Evolutionary conservation across 1,284 basidiomycete genomes (phyloP).

Genomic region (Trametes versicolor): DNA sequence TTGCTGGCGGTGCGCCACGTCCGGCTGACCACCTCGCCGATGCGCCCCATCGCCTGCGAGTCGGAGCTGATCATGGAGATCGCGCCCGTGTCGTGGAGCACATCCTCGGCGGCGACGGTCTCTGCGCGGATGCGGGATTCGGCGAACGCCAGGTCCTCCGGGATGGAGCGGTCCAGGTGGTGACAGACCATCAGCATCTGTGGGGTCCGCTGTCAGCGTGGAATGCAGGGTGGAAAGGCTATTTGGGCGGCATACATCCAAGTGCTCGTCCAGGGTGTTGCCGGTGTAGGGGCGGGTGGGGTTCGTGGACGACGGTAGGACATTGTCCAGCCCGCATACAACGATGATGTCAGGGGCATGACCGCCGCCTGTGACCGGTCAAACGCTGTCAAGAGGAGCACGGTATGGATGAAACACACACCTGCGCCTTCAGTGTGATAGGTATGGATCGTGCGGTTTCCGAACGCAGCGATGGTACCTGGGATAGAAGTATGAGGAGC

Average conservation of each 20-base stretch:
- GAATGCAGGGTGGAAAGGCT: constrained; percentile 2
- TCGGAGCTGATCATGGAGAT: constrained; percentile 98
- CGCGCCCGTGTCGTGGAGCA: constrained; percentile 93
- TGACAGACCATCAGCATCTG: constrained; percentile 99
- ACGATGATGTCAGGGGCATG: constrained; percentile 99
- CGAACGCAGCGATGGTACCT: constrained; percentile 93
- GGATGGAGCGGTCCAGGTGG: constrained; percentile 88
- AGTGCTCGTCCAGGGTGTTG: constrained; percentile 97
- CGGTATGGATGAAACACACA: constrained; percentile 41
- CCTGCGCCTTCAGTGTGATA: constrained; percentile 97
- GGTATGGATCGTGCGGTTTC: constrained; percentile 95
- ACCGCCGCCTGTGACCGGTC: constrained; percentile 73
- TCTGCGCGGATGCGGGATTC: constrained; percentile 97
- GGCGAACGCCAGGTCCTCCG: constrained; percentile 96
- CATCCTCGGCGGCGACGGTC: constrained; percentile 98
- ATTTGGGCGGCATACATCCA: constrained; percentile 74
- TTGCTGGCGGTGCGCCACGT: constrained; percentile 99
- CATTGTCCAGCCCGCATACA: constrained; percentile 90
- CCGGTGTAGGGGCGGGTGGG: constrained; percentile 93
- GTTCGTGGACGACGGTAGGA: constrained; percentile 97
- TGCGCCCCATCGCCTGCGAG: constrained; percentile 97
- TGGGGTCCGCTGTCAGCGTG: constrained; percentile 10
- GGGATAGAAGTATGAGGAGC: constrained; percentile 34
- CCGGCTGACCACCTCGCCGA: constrained; percentile 92
- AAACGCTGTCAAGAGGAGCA: constrained; percentile 8